These are phyloP conservation scores for Lobosporangium transversale DNA, from an alignment of 192 early-diverging fungal genomes.

Conservation along the genomic window DNA sequence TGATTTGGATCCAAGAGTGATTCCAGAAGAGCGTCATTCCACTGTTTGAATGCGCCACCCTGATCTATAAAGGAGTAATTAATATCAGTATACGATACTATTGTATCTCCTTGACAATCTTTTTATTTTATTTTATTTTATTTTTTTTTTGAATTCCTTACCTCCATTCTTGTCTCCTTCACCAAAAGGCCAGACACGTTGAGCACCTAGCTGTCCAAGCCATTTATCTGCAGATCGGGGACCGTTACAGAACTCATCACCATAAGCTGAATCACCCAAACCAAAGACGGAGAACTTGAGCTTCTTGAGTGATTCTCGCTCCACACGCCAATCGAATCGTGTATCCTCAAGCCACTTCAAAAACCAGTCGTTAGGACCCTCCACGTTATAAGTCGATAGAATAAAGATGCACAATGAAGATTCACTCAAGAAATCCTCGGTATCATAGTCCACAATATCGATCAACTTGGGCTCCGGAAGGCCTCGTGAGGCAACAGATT, in stretches of 20 bases:
- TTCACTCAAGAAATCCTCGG: constrained; percentile 67
- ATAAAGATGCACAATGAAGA: constrained; percentile 68
- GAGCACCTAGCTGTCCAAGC: constrained; percentile 68
- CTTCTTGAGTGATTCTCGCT: constrained; percentile 58
- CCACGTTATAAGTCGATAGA: constrained; percentile 73
- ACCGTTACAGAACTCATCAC: constrained; percentile 66
- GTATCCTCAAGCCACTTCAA: constrained; percentile 69
- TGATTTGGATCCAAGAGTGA: constrained; percentile 56
- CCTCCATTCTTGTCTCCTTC: constrained; percentile 69
- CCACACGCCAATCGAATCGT: constrained; percentile 71
- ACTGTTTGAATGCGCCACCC: constrained; percentile 47
- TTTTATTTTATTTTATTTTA: too few species aligned
- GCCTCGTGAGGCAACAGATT: constrained; percentile 25
- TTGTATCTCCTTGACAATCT: too few species aligned
- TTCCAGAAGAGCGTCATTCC: constrained; percentile 40
- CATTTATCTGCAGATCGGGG: constrained; percentile 68
- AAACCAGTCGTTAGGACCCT: constrained; percentile 77
- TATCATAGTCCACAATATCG: constrained; percentile 73
- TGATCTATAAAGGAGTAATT: constrained; percentile 22
- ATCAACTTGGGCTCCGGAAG: constrained; percentile 52
- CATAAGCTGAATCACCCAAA: constrained; percentile 75
- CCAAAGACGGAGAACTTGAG: constrained; percentile 76
- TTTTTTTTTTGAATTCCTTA: not conserved
- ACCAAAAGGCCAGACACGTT: constrained; percentile 67
- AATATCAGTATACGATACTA: not conserved